Evolutionary conservation across 768 basidiomycete species (phyloP), one percentile per base, ranked within the genome.

Genomic region (Amanita brunnescens): DNA sequence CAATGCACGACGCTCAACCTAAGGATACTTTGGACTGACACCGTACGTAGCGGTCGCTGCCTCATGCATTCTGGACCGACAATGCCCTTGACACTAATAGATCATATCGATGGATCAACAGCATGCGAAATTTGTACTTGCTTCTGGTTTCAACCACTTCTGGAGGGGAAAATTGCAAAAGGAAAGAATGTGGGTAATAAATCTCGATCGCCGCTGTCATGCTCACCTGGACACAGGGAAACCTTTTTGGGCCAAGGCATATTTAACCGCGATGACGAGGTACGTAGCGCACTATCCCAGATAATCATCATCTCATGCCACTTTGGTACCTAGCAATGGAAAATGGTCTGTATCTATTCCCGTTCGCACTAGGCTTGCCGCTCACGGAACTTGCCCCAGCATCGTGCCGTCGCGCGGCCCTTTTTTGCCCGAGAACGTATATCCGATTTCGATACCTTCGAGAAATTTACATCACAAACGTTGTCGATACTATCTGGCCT

Each of bases 71-170:
- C 50, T 46, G 47, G 49, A 39, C 44, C 42, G 21, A 41, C 41
- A 38, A 7, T 49, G 47, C 38, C 32, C 43, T 61, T 57, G 47
- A 53, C 52, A 43, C 9, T 32, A 13, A 20, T 55, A 87, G 84
- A 81, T 87, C 24, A 81, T 85, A 32, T 78, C 83, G 23, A 85
- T 85, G 81, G 85, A 87, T 62, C 78, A 81, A 62, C 78, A 80
- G 48, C 83, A 86, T 56, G 65, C 72, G 51, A 85, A 85, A 60
- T 81, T 76, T 57, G 70, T 85, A 21, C 65, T 85, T 3, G 69
- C 84, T 0, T 83, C 83, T 4, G 82, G 83, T 0, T 86, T 87
- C 58, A 67, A 70, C 30, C 67, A 77, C 40, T 88, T 88, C 59
- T 85, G 81, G 79, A 73, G 84, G 60, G 84, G 86, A 6, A 61